Conservation (phyloP, 2,329 filamentous ascomycete species). For the Ceratocystis papillata region DNA sequence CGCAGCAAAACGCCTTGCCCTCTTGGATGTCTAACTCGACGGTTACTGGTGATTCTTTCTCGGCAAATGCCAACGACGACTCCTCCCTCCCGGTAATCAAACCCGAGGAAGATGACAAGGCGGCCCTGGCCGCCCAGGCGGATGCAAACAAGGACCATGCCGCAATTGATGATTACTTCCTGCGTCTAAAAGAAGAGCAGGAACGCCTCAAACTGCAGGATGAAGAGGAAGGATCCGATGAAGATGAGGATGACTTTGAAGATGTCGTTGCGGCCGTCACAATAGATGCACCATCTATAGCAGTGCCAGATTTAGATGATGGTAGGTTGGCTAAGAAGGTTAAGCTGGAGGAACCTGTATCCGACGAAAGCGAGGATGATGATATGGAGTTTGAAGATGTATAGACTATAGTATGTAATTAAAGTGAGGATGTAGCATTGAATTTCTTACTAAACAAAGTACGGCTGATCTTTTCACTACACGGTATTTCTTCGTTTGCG, state of each 20-base stretch:
- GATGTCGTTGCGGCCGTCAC: conserved; percentile 36
- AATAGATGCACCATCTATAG: conserved; percentile 21
- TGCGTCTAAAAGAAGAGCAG: conserved; percentile 52
- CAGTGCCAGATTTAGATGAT: conserved; percentile 18
- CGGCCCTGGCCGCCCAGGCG: conserved; percentile 32
- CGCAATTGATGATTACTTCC: conserved; percentile 57
- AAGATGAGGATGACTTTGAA: conserved; percentile 38
- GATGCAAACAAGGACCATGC: conserved; percentile 44
- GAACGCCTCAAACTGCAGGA: conserved; percentile 31
- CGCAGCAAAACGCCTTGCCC: conserved; percentile 58
- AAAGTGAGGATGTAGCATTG: no score
- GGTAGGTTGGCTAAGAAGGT: conserved; percentile 44
- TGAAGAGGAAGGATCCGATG: conserved; percentile 27
- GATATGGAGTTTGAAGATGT: conserved; percentile 52
- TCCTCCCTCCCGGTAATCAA: conserved; percentile 28
- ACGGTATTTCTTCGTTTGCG: background rate
- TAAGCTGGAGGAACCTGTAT: conserved; percentile 43
- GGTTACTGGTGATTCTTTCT: conserved; percentile 52
- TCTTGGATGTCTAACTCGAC: conserved; percentile 63
- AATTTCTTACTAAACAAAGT: no score
- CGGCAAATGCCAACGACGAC: conserved; percentile 29
- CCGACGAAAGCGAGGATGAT: conserved; percentile 37
- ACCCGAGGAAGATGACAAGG: conserved; percentile 40
- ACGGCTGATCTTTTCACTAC: background rate
- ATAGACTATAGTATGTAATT: conserved; percentile 25